These are phyloP conservation scores for Fusarium tanahbumbuense DNA, from an alignment of 2,329 filamentous ascomycete species.

Conservation along the genomic window DNA sequence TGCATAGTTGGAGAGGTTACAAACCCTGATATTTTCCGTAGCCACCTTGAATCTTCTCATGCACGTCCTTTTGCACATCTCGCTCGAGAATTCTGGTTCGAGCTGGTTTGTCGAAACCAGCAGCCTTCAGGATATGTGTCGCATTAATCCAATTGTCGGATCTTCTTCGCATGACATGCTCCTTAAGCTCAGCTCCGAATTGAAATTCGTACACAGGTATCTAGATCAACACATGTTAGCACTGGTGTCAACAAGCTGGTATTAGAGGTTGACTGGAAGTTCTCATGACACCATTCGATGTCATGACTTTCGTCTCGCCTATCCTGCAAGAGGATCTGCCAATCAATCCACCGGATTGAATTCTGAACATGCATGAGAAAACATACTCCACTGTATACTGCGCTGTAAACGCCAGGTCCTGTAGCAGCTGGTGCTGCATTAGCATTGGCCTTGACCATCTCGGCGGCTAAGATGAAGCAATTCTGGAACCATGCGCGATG, in stretches of 20 bases:
- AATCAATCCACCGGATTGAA: neutral
- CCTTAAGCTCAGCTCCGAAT: conserved; percentile 79
- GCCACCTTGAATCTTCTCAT: conserved; percentile 98
- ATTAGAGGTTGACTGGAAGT: neutral
- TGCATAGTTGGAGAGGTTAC: conserved; percentile 19
- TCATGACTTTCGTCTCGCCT: neutral
- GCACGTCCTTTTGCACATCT: conserved; percentile 94
- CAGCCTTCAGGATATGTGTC: conserved; percentile 98
- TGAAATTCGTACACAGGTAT: conserved; percentile 96
- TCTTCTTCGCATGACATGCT: conserved; percentile 95
- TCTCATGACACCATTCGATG: conserved; percentile 6
- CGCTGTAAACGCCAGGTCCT: conserved; percentile 70
- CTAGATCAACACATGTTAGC: conserved; percentile 58
- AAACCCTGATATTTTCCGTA: conserved; percentile 98
- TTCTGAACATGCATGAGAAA: neutral
- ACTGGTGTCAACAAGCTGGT: neutral
- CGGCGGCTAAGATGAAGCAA: conserved; percentile 43
- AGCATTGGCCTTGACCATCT: conserved; percentile 61
- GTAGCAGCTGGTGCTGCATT: conserved; percentile 45
- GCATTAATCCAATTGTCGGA: conserved; percentile 98
- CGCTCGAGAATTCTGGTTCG: conserved; percentile 94
- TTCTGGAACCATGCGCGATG: conserved; percentile 36
- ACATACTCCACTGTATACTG: conserved; percentile 76
- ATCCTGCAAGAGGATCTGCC: neutral
- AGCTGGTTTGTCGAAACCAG: conserved; percentile 96